A percentile compares a stretch with the other conserved stretches of the same genome.
These are phyloP conservation scores for Gossypium stocksii DNA, from an alignment of 345 rosid species.

Conservation along the genomic window DNA sequence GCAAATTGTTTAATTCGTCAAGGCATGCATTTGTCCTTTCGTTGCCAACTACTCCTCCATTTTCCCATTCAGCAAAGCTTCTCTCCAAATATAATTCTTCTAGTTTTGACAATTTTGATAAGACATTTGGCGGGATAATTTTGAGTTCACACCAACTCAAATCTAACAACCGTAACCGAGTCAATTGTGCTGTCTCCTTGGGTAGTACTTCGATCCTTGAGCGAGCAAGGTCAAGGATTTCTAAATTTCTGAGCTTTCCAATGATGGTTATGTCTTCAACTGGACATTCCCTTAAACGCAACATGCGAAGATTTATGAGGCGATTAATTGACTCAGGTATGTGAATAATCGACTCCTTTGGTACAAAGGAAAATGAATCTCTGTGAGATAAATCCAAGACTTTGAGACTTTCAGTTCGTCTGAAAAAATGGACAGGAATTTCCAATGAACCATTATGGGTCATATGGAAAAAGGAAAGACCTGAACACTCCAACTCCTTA, in stretches of 20 bases:
- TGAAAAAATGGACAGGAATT: conserved; percentile 17
- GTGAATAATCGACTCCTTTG: no score
- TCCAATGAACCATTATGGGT: neutral
- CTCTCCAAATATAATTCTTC: no score
- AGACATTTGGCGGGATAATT: conserved; percentile 21
- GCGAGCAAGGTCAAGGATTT: conserved; percentile 17
- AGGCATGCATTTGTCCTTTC: neutral
- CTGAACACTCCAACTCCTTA: conserved; percentile 11
- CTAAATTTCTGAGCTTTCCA: no score
- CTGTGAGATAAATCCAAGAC: conserved; percentile 1
- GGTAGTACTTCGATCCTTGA: conserved; percentile 21
- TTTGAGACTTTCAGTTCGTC: conserved; percentile 6
- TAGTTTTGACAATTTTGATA: neutral
- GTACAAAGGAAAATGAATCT: neutral
- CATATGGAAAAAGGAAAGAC: no score
- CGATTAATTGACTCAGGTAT: no score
- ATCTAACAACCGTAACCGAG: no score
- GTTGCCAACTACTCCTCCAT: neutral
- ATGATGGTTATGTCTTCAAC: no score
- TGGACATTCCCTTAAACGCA: no score
- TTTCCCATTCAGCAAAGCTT: conserved; percentile 17
- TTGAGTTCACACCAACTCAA: conserved; percentile 16
- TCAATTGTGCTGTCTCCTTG: conserved; percentile 4
- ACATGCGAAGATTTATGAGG: no score
- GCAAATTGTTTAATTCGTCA: neutral